Base-by-base conservation (phyloP, 768 basidiomycete genomes). In the Leccinum variicolor region DNA sequence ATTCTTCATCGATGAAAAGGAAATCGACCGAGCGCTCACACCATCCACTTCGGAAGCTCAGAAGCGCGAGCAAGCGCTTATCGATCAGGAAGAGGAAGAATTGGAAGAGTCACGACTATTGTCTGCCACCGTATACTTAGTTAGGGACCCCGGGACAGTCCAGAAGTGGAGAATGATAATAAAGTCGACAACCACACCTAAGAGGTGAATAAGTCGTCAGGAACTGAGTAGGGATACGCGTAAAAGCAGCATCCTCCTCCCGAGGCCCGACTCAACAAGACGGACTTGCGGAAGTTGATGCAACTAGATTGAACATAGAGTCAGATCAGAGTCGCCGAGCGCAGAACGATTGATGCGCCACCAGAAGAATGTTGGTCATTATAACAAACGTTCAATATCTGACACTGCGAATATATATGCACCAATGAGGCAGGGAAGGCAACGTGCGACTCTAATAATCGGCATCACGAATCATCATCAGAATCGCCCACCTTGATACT, bases 11-110 rank as follows among this genome's bases (percentile, higher is more conserved):
- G 43, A 62, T 34, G 77, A 79, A 29, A 81, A 82, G n/a, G 77
- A 78, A 14, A 61, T 78, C 29, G 81, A 76, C 11, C 62, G 81
- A 15, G 81, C 79, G 15, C 62, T 84, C 50, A 81, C 84, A 2
- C 75, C 81, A 55, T 80, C 71, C 15, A 58, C 52, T 1, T 62
- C 80, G n/a, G 81, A 82, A 49, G 74, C 76, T 9, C 64, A 52
- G 36, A 62, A 52, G 19, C 69, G 52, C n/a, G 69, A 72, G 45
- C 57, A 64, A 43, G 63, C 56, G 6, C 21, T 73, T 50, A 57
- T 65, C 29, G 63, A 62, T 23, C 68, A 68, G 57, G 88, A 91
- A 66, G 86, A 89, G 57, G 83, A 84, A 26, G 85, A 90, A 0
- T 63, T 92, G 57, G 78, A 82, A 61, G 79, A 79, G 57, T 87